phyloP scores from a whole-genome alignment of 2,329 filamentous ascomycete species.

The Xylariaceae sp. region DNA sequence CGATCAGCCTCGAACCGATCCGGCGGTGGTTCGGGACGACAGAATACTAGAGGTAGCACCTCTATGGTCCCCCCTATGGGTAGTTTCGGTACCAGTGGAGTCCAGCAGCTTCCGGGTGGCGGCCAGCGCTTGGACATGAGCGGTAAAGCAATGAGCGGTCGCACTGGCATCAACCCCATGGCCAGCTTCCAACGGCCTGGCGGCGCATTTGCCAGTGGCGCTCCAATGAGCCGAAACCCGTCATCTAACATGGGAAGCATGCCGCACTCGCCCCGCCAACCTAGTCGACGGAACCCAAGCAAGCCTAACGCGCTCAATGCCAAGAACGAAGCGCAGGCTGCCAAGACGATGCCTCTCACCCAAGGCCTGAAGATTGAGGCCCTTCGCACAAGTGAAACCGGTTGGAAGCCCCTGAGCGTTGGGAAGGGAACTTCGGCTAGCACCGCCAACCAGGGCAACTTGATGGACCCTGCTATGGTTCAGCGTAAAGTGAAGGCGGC shows the following conservation, averaged over 20 bases:
- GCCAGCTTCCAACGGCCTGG: conserved; percentile 57
- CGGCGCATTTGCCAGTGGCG: conserved; percentile 57
- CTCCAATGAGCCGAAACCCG: conserved; percentile 60
- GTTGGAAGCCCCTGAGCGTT: conserved; percentile 85
- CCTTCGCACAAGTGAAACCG: conserved; percentile 63
- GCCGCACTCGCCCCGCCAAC: conserved; percentile 66
- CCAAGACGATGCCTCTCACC: conserved; percentile 89
- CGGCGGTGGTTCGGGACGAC: conserved; percentile 44
- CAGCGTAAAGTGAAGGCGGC: conserved; percentile 98
- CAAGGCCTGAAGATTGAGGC: conserved; percentile 75
- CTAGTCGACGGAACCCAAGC: conserved; percentile 61
- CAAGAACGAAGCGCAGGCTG: conserved; percentile 62
- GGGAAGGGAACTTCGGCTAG: conserved; percentile 39
- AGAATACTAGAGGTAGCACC: conserved; percentile 48
- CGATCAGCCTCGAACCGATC: conserved; percentile 60
- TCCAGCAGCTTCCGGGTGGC: conserved; percentile 55
- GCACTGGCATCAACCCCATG: conserved; percentile 47
- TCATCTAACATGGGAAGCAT: conserved; percentile 54
- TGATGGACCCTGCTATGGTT: conserved; percentile 85
- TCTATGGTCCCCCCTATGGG: conserved; percentile 62
- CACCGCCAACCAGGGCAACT: conserved; percentile 41
- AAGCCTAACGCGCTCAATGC: conserved; percentile 52
- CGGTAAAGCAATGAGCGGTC: conserved; percentile 44
- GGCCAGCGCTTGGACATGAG: conserved; percentile 68
- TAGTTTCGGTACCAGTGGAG: conserved; percentile 50